Evolutionary conservation across 2,329 filamentous ascomycete genomes (phyloP).

Genomic region (Diaporthe aspalathi): DNA sequence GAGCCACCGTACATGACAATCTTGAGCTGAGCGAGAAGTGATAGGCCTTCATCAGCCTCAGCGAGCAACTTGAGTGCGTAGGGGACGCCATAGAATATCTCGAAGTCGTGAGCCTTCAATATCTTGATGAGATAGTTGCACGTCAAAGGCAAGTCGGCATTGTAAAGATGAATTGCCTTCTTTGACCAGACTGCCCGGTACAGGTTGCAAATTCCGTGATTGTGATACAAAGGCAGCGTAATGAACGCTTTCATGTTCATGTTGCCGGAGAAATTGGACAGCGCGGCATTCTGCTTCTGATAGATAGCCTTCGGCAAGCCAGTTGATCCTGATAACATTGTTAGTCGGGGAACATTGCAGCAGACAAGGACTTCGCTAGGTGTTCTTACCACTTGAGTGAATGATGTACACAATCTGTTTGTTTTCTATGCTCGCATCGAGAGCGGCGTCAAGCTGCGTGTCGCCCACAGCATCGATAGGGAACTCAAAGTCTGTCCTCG

Average conservation of each 20-base stretch:
- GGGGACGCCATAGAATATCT: constrained; percentile 71
- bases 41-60: constrained; percentile 66
- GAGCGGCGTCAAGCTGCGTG: constrained; percentile 45
- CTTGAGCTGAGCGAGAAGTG: constrained; percentile 57
- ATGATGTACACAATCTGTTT: constrained; percentile 47
- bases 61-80: constrained; percentile 73
- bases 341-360: constrained; percentile 41
- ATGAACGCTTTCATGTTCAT: constrained; percentile 61
- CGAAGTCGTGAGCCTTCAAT: constrained; percentile 55
- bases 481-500: constrained; percentile 46
- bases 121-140: constrained; percentile 58
- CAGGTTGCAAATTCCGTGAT: constrained; percentile 66
- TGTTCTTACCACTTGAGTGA: constrained; percentile 49
- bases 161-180: constrained; percentile 65
- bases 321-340: constrained; percentile 59
- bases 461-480: constrained; percentile 47
- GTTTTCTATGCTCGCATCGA: constrained; percentile 47
- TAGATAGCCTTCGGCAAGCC: constrained; percentile 73
- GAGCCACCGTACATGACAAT: constrained; percentile 69
- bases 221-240: constrained; percentile 69
- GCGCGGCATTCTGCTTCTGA: constrained; percentile 62
- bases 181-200: constrained; percentile 63
- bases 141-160: constrained; percentile 66
- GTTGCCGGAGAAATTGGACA: constrained; percentile 58
- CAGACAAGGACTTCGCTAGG: too few species aligned